Conservation (phyloP, 768 basidiomycete species). For the Tremella mesenterica region DNA sequence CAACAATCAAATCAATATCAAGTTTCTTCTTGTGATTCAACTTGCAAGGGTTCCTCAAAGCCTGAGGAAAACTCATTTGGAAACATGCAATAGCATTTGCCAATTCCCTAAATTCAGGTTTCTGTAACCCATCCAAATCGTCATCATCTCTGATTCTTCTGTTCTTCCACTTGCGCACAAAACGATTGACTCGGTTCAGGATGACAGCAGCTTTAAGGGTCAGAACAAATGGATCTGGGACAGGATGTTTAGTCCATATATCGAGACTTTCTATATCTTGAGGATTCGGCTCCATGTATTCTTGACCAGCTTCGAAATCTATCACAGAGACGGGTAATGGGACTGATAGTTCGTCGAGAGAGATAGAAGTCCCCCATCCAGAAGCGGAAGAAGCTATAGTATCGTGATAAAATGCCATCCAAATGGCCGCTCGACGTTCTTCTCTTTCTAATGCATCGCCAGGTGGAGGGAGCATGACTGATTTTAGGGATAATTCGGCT, state of each 20-base stretch:
- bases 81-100: conserved; percentile 36
- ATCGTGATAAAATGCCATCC: conserved; percentile 42
- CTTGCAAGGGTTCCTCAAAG: conserved; percentile 22
- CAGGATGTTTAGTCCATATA: conserved; percentile 35
- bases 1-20: conserved; percentile 33
- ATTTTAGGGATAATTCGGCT: conserved; percentile 34
- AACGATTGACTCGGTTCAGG: conserved; percentile 25
- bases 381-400: conserved; percentile 30
- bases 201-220: conserved; percentile 24
- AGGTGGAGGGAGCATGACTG: conserved; percentile 36
- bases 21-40: conserved; percentile 15
- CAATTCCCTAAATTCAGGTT: conserved; percentile 36
- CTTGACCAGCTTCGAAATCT: conserved; percentile 24
- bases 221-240: conserved; percentile 33
- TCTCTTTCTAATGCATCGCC: conserved; percentile 38
- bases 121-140: conserved; percentile 32
- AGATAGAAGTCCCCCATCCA: conserved; percentile 38
- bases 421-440: conserved; percentile 35
- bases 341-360: conserved; percentile 37
- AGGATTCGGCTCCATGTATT: conserved; percentile 26
- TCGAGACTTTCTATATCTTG: conserved; percentile 38
- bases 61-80: conserved; percentile 38
- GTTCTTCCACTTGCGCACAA: conserved; percentile 37
- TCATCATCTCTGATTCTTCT: conserved; percentile 30
- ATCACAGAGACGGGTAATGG: conserved; percentile 25